Conservation (phyloP, 495 filamentous ascomycete genomes). For the Immersiella caudata region DNA sequence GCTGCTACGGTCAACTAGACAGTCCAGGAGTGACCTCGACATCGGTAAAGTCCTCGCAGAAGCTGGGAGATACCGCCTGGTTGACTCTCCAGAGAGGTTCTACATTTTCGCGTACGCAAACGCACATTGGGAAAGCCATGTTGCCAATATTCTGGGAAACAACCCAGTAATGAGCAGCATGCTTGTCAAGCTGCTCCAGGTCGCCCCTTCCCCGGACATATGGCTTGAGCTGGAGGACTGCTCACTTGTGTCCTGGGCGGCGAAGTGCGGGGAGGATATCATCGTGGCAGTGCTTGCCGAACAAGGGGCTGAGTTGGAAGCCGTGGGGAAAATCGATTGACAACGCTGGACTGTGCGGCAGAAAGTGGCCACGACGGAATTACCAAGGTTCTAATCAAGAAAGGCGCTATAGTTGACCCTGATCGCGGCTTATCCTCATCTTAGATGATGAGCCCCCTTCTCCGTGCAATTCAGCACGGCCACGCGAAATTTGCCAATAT, state of each 20-base stretch:
- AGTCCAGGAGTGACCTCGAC: neutral
- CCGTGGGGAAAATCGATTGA: too few relatives aligned
- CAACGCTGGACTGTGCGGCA: too few relatives aligned
- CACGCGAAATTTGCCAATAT: neutral
- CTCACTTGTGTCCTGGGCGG: too few relatives aligned
- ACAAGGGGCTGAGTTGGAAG: too few relatives aligned
- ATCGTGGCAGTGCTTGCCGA: too few relatives aligned
- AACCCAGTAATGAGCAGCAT: too few relatives aligned
- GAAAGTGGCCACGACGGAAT: too few relatives aligned
- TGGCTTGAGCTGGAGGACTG: too few relatives aligned
- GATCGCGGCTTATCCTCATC: neutral
- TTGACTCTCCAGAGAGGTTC: neutral
- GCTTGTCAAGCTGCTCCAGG: too few relatives aligned
- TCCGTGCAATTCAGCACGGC: neutral
- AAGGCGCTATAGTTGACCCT: neutral
- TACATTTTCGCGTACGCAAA: neutral
- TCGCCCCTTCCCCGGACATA: too few relatives aligned
- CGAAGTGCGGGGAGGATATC: too few relatives aligned
- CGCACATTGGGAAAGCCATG: neutral
- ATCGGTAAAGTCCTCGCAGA: slow-evolving; percentile 8
- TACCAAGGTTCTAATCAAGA: too few relatives aligned
- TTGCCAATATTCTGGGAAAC: neutral
- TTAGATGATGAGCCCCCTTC: neutral
- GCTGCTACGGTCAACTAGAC: neutral
- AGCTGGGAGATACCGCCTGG: neutral